Conservation (phyloP, 73 alveolate species). For the Blepharisma japonicum region DNA sequence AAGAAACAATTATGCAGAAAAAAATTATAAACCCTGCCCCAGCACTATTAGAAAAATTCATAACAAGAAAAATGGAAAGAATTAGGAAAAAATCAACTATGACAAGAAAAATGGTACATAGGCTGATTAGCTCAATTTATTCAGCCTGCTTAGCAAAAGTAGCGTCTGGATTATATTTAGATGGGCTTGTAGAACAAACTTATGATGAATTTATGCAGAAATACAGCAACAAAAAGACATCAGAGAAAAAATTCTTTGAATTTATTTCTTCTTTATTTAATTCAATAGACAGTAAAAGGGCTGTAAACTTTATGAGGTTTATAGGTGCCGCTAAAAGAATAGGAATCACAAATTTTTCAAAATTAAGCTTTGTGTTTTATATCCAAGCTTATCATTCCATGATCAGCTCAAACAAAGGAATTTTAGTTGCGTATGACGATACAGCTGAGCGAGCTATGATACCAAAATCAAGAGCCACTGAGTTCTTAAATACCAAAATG, state of each 20-base stretch:
- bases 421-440: neutral
- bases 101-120: constrained; percentile 6
- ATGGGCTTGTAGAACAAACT: constrained; percentile 19
- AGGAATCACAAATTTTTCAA: neutral
- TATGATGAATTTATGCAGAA: constrained; percentile 6
- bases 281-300: neutral
- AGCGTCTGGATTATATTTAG: neutral
- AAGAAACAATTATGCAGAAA: too few species aligned
- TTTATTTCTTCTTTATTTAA: neutral
- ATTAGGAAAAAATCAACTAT: neutral
- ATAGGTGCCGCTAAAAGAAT: neutral
- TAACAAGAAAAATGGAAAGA: neutral
- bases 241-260: constrained; percentile 8
- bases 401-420: neutral
- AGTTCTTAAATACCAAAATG: neutral
- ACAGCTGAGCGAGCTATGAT: neutral
- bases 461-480: neutral
- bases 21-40: neutral
- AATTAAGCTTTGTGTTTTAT: neutral
- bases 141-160: neutral
- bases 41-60: neutral
- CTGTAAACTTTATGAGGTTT: constrained; percentile 12
- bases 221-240: neutral
- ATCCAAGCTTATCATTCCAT: neutral
- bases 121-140: constrained; percentile 16